phyloP scores from a whole-genome alignment of 352 stramenopile genomes.

The Pythium guiyangense region DNA sequence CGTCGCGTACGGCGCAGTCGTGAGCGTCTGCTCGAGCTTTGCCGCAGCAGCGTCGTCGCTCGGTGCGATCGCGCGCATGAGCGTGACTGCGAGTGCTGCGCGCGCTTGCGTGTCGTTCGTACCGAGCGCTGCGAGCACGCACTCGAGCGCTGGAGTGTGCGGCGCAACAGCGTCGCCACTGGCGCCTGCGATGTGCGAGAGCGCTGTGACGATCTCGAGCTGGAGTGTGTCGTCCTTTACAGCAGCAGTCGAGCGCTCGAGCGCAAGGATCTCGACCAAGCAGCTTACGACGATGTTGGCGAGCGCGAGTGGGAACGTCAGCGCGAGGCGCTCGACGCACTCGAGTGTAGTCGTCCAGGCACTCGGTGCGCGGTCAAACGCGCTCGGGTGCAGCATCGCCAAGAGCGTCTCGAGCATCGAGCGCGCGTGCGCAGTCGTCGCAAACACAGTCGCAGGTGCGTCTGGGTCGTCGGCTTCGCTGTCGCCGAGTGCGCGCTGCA shows the following conservation, averaged over 20 bases:
- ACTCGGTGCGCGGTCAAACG: conserved; percentile 2
- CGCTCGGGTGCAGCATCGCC: conserved; percentile 22
- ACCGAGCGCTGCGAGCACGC: not conserved
- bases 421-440: not conserved
- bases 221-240: too few relatives aligned
- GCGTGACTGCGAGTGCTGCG: not conserved
- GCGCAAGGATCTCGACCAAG: not conserved
- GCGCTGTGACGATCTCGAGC: not conserved
- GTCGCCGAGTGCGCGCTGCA: not conserved
- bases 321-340: not conserved
- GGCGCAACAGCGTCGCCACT: not conserved
- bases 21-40: not conserved
- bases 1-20: conserved; percentile 17
- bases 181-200: not conserved
- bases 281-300: not conserved
- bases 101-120: not conserved
- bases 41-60: not conserved
- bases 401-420: conserved; percentile 20
- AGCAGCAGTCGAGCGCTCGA: not conserved
- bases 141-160: not conserved
- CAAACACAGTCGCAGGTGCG: not conserved
- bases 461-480: not conserved
- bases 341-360: not conserved
- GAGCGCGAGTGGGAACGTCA: not conserved
- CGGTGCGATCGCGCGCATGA: not conserved